Base-by-base conservation (phyloP, 495 filamentous ascomycete genomes). In the Aspergillus homomorphus region DNA sequence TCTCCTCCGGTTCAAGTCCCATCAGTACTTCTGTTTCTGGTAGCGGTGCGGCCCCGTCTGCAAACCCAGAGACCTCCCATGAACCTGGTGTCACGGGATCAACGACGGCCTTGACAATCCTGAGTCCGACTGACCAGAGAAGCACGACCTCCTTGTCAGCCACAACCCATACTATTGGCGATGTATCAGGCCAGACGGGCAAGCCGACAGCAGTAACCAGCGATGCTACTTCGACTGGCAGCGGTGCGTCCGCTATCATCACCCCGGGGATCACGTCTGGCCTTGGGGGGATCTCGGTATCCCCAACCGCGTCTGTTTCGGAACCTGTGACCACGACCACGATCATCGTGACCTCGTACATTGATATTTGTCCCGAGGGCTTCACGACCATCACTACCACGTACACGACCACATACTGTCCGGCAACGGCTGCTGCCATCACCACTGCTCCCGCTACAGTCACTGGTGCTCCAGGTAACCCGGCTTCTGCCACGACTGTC, bases 301-400 rank as follows among this genome's bases (percentile, higher is more conserved):
- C 46, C 16, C 18, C 46, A 1, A n/a, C 5, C 16, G 22, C 22
- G 15, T 50, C 59, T 23, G 28, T 4, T 28, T 46, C 54, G 4
- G 50, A 51, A 26, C 45, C 59, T 7, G 44, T 51, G 21, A 57
- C 54, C 6, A 42, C 50, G 43, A 77, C 74, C 2, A 76, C 75
- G 14, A 59, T 77, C 38, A 73, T 78, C 33, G 67, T 72, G 19
- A 78, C 76, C 23, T 74, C 74, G 6, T 78, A 77, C 59, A 68
- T 68, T 19, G 69, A 70, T 52, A 73, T 78, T 54, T 78, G 76
- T 56, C 71, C 76, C 9, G 77, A 74, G 48, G 76, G 76, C 5
- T 76, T 78, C 59, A 77, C 74, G 48, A 77, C 74, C 16, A 71
- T 76, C 53, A 74, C 72, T 6, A 77, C 71, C 1, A 77, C 72